Evolutionary conservation across 805 yeast genomes (phyloP), one percentile per base, ranked within the genome.

Genomic region (Yarrowia sp.): DNA sequence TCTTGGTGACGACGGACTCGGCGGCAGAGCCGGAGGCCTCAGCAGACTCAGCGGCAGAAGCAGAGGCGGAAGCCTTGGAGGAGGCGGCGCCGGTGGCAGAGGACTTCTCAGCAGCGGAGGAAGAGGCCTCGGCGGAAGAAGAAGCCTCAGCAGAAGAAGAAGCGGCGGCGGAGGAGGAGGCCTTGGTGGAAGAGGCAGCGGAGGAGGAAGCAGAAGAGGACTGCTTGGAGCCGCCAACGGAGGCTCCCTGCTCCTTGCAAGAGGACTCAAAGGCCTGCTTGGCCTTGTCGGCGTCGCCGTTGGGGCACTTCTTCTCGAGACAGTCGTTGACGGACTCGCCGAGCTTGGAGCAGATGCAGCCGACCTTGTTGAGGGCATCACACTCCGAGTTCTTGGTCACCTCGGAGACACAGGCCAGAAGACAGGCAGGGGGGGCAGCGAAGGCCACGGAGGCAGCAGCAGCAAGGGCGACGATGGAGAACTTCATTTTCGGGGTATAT

Each of bases 351-450:
- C 96, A 90, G 73, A 90, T 79, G 82, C 97, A 92, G 50, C 79
- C 73, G 72, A 91, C 81, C 74, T 89, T 86, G 77, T 84, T 85
- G 77, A 91, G 77, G 68, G 87, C 81, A 69, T 80, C 72, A 79
- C 95, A 90, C 56, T 80, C 69, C 17, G 87, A 82, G 7, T 73
- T 70, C 76, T 84, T 84, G 70, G 84, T 81, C 68, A 89, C 93
- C 74, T 85, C 83, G 68, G 91, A 84, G 69, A 90, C 94, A 85
- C 97, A 92, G 47, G 97, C 96, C 77, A 92, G 82, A 72, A 92
- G 80, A 82, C 97, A 92, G 44, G 97, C 97, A 70, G 97, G 97
- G 64, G 97, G 95, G 68, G 94, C 82, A 67, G 90, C 88, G 55
- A 86, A 84, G 38, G 83, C 83, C 39, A 82, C 74, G 30, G 84